Base-by-base conservation (phyloP, 2,329 filamentous ascomycete genomes). In the Aspergillus sp. region DNA sequence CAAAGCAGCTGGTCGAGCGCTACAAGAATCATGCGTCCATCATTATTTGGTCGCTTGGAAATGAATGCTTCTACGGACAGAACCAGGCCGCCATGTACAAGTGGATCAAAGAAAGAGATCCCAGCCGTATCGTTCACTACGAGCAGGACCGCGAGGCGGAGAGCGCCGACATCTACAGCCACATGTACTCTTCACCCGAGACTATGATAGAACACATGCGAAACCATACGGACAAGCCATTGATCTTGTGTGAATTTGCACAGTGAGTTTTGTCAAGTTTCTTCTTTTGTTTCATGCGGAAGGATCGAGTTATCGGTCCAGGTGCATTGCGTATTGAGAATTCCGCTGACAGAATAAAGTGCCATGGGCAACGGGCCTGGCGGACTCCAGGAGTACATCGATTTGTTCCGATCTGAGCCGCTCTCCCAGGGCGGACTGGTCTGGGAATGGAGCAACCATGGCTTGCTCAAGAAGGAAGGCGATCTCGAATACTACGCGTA, bases 301-400 rank as follows among this genome's bases (percentile, higher is more conserved):
- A n/a, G n/a, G n/a, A n/a, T n/a, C n/a, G n/a, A n/a, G n/a, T n/a
- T n/a, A n/a, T n/a, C n/a, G n/a, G n/a, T n/a, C n/a, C n/a, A n/a
- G n/a, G n/a, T n/a, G n/a, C n/a, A n/a, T n/a, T n/a, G n/a, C n/a
- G n/a, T n/a, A n/a, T n/a, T n/a, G n/a, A n/a, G n/a, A n/a, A n/a
- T n/a, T n/a, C n/a, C n/a, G n/a, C n/a, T n/a, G n/a, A n/a, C n/a
- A n/a, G n/a, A 17, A 2, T 7, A 13, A n/a, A 38, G 34, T 61
- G 86, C 88, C 1, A 89, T 91, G 87, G 88, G 88, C 5, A 90
- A 89, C 60, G 87, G 86, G 0, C 88, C 88, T 0, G 87, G 88
- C 1, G 82, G 81, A 32, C 76, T 90, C 9, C 79, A 86, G 55
- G 87, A 89, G 55, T 90, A 90, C 55, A 76, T 87, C 46, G 76